Evolutionary conservation across 768 basidiomycete genomes (phyloP).

Genomic region (Cubamyces sp.): DNA sequence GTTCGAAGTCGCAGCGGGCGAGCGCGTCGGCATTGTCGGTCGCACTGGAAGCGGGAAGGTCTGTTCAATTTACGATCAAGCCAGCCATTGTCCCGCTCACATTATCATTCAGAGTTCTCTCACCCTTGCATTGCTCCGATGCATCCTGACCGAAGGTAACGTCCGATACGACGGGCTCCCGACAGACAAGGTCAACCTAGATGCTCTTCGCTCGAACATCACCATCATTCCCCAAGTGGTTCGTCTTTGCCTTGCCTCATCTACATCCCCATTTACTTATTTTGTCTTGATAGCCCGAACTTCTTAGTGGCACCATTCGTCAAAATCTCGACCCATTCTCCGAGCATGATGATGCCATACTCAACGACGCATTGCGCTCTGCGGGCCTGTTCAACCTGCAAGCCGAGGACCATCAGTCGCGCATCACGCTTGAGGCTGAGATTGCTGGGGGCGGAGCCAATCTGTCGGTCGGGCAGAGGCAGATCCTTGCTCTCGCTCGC

Average conservation of each 20-base stretch:
- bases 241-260: constrained; percentile 28
- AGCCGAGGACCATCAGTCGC: constrained; percentile 31
- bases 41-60: constrained; percentile 11
- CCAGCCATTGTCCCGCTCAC: constrained; percentile 2
- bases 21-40: constrained; percentile 51
- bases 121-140: constrained; percentile 51
- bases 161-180: constrained; percentile 49
- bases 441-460: constrained; percentile 36
- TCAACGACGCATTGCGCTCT: constrained; percentile 45
- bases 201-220: constrained; percentile 48
- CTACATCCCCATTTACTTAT: neutral
- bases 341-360: constrained; percentile 48
- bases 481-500: constrained; percentile 48
- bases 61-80: neutral
- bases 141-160: constrained; percentile 53
- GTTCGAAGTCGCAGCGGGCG: constrained; percentile 56
- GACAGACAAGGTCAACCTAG: constrained; percentile 47
- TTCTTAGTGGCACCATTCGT: constrained; percentile 49
- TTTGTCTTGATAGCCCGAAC: constrained; percentile 37
- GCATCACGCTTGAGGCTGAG: constrained; percentile 36
- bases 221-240: constrained; percentile 50
- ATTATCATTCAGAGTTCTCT: constrained; percentile 47
- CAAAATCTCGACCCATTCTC: constrained; percentile 55
- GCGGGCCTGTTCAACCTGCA: constrained; percentile 42
- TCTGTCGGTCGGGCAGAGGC: constrained; percentile 46